Conservation (phyloP, 164 flowering plant species). For the Dillenia turbinata region DNA sequence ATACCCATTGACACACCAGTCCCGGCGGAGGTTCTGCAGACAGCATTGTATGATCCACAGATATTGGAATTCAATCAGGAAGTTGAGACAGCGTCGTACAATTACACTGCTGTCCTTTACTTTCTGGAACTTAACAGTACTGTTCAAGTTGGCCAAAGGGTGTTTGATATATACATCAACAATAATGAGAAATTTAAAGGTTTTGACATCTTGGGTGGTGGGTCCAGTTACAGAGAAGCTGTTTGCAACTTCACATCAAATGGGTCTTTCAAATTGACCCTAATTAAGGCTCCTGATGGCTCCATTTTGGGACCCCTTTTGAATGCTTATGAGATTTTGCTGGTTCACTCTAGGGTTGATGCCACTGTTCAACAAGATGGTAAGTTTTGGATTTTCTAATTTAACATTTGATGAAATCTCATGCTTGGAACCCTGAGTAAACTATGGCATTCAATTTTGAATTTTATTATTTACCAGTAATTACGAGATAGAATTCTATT, state of each 20-base stretch:
- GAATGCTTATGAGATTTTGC: constrained; percentile 60
- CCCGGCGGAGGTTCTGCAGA: constrained; percentile 49
- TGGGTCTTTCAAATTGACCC: constrained; percentile 41
- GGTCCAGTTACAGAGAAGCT: constrained; percentile 27
- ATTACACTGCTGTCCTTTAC: constrained; percentile 39
- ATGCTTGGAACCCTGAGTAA: no score
- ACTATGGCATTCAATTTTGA: no score
- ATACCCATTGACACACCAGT: constrained; percentile 12
- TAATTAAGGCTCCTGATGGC: constrained; percentile 29
- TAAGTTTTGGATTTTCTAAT: constrained; percentile 12
- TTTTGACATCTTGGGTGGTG: constrained; percentile 40
- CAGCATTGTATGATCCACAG: constrained; percentile 32
- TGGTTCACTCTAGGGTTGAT: constrained; percentile 21
- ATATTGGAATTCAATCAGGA: constrained; percentile 29
- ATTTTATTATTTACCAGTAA: no score
- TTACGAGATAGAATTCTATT: no score
- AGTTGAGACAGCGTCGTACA: constrained; percentile 14
- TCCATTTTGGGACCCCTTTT: constrained; percentile 47
- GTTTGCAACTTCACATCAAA: constrained; percentile 25
- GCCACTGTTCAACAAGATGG: constrained; percentile 40
- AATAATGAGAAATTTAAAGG: constrained; percentile 11
- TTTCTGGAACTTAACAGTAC: constrained; percentile 40
- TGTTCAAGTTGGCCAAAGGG: constrained; percentile 43
- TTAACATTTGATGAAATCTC: no score
- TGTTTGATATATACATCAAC: constrained; percentile 49